Evolutionary conservation across 1,139 yeast genomes (phyloP), one percentile per base, ranked within the genome.

Genomic region (Saccharomycopsis hybrid): DNA sequence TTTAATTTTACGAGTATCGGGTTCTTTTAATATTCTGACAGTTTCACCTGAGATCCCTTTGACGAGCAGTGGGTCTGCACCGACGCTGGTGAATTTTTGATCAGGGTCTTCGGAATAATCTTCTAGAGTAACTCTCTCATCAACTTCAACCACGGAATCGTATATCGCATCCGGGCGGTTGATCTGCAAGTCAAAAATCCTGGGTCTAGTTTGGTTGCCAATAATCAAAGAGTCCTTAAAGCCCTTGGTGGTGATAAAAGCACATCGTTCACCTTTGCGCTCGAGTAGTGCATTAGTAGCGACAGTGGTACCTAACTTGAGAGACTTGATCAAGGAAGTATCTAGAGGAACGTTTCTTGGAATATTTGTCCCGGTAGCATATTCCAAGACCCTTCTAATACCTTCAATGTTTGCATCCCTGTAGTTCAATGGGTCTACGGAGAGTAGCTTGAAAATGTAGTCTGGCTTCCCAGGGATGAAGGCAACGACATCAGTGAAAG

Each of bases 371-470:
- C 76, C 74, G 1, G 78, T 73, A 52, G 76, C 78, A 37, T 68
- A 66, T 61, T 85, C 94, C 53, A 90, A 66, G 0, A 87, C 76
- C 47, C 95, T 68, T 55, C 97, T 72, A 44, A 90, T 86, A 4
- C 96, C 97, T 67, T 89, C 97, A 13, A 90, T 73, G 3, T 95
- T 95, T 1, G 97, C 96, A 71, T 90, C 97, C 3, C 72, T 68
- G 62, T 90, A 89, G 67, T 89, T 89, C 43, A 74, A 70, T 0
- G 96, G 95, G 62, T 90, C 96, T 5, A 85, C 96, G 1, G 96
- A 87, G 31, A 90, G 71, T 41, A 89, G 68, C 65, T 89, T 89
- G 59, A 77, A 72, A 39, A 74, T 69, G 53, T 82, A 73, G 4
- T 83, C 82, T 48, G 70, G 72, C 43, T 56, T 61, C 25, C 65